These are phyloP conservation scores for Calonectria fujianensis DNA, from an alignment of 2,329 filamentous ascomycete species.

Conservation along the genomic window DNA sequence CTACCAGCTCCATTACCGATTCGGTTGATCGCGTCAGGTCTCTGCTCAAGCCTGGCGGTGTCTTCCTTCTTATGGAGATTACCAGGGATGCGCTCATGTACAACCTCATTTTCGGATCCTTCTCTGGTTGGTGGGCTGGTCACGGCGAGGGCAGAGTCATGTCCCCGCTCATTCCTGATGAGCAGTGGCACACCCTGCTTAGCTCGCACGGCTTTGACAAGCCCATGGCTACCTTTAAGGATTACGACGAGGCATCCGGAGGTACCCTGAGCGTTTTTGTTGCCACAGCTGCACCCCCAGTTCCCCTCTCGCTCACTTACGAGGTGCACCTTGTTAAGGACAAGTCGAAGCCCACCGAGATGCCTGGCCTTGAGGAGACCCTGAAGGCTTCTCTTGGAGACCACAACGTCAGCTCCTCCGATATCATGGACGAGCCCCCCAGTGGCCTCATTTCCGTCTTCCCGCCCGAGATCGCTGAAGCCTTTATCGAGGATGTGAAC, in stretches of 20 bases:
- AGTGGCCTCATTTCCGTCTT: conserved; percentile 27
- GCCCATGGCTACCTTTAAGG: conserved; percentile 31
- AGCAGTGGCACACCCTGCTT: conserved; percentile 21
- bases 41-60: conserved; percentile 56
- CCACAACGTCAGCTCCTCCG: conserved; percentile 13
- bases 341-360: conserved; percentile 17
- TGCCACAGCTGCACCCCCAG: conserved; percentile 10
- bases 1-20: conserved; percentile 51
- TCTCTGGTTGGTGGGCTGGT: conserved; percentile 62
- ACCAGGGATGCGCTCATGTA: conserved; percentile 49
- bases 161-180: conserved; percentile 25
- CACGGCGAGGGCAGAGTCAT: conserved; percentile 48
- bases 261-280: conserved; percentile 33
- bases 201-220: conserved; percentile 22
- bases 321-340: conserved; percentile 27
- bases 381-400: conserved; percentile 20
- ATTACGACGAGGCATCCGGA: conserved; percentile 26
- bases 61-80: conserved; percentile 55
- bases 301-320: conserved; percentile 7
- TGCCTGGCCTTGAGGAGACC: conserved; percentile 16
- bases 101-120: conserved; percentile 57
- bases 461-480: conserved; percentile 31
- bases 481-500: conserved; percentile 32
- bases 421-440: conserved; percentile 1
- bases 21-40: conserved; percentile 29